phyloP scores from a whole-genome alignment of 2,329 filamentous ascomycete genomes.

The Rutstroemia sp. region DNA sequence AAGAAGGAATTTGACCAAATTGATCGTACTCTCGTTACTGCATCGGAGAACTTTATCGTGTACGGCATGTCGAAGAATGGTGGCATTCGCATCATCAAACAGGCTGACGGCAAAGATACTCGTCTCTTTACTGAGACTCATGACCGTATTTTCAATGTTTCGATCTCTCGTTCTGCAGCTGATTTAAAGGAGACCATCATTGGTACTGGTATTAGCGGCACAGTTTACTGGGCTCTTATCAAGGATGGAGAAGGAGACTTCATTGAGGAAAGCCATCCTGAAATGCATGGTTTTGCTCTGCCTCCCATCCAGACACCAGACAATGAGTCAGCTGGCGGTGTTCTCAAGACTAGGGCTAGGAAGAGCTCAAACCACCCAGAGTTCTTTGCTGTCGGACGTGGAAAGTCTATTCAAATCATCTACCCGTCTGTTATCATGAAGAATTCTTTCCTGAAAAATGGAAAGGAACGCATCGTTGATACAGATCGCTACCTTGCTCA shows the following conservation, averaged over 20 bases:
- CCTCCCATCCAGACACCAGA: conserved; percentile 81
- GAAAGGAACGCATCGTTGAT: conserved; percentile 65
- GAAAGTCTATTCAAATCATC: conserved; percentile 92
- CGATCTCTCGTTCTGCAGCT: conserved; percentile 63
- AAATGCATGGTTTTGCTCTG: conserved; percentile 81
- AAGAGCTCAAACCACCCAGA: conserved; percentile 83
- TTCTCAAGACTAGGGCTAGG: conserved; percentile 91
- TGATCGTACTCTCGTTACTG: conserved; percentile 85
- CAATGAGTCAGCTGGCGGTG: conserved; percentile 83
- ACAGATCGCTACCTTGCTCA: conserved; percentile 82
- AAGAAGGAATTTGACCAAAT: conserved; percentile 99
- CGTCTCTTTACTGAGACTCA: conserved; percentile 87
- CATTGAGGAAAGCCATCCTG: conserved; percentile 69
- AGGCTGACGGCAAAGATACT: conserved; percentile 86
- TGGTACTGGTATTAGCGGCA: conserved; percentile 87
- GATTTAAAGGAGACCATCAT: conserved; percentile 73
- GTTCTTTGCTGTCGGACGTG: conserved; percentile 90
- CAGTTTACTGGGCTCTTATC: conserved; percentile 91
- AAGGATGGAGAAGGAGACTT: conserved; percentile 71
- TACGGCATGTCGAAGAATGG: conserved; percentile 93
- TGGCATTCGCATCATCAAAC: conserved; percentile 85
- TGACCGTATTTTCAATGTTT: conserved; percentile 92
- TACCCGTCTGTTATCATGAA: conserved; percentile 58
- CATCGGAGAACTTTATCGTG: conserved; percentile 83
- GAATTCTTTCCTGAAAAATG: conserved; percentile 55